A percentile compares a stretch with the other conserved stretches of the same genome.
phyloP scores from a whole-genome alignment of 2,329 filamentous ascomycete species.

The Fusarium mundagurra region DNA sequence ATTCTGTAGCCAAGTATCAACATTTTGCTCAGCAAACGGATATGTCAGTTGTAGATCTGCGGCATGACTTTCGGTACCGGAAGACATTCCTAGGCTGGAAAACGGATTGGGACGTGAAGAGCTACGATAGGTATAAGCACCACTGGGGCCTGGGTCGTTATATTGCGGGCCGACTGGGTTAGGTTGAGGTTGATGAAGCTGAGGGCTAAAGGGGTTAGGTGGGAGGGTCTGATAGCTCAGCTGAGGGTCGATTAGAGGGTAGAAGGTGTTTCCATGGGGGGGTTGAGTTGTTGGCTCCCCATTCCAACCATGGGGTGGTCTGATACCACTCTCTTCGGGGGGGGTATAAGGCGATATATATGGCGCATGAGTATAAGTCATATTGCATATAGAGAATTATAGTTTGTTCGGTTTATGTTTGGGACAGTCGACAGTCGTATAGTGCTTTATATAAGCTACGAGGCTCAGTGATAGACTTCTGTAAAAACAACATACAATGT shows the following conservation, averaged over 20 bases:
- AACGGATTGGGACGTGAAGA: not conserved
- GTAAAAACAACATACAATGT: accelerated
- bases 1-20: not conserved
- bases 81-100: not conserved
- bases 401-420: not conserved
- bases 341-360: not conserved
- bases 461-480: not conserved
- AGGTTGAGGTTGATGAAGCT: no score
- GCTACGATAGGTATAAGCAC: not conserved
- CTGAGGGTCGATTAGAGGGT: no score
- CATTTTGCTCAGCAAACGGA: not conserved
- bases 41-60: not conserved
- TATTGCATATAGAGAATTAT: not conserved
- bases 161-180: not conserved
- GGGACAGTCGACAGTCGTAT: no score
- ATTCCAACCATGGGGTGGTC: no score
- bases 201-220: no score
- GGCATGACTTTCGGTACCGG: not conserved
- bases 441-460: not conserved
- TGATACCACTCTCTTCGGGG: not conserved
- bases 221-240: no score
- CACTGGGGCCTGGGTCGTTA: not conserved
- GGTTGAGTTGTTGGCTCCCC: not conserved
- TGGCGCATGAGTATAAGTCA: not conserved
- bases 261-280: no score